Base-by-base conservation (phyloP, 345 rosid genomes). In the Theobroma cacao region DNA sequence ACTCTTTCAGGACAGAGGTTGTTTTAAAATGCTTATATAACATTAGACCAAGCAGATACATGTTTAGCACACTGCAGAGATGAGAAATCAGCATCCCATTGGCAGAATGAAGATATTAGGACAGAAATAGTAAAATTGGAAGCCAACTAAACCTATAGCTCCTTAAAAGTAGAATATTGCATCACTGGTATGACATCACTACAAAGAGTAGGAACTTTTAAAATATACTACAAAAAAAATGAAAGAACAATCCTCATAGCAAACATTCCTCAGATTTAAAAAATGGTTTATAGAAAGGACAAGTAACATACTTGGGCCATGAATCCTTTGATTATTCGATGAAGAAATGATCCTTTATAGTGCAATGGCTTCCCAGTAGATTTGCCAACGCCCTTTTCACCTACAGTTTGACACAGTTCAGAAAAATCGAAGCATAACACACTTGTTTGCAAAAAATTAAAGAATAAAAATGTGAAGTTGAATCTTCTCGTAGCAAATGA, bases 271-370 rank as follows among this genome's bases (percentile, higher is more conserved):
- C 26, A 18, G 6, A 47, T 28, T 50, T 47, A 53, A 43, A 77
- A 72, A 74, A 58, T 34, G 34, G 22, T 33, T 31, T 24, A 52
- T 36, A 68, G 5, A 76, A 36, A 50, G 65, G 48, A 77, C 56
- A 75, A 74, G 59, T 48, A 26, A 77, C 91, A 40, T 89, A 94
- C 99, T 80, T 97, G 99, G 62, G 98, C 98, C 99, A 97, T 94
- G 84, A 94, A 97, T 71, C 98, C 98, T 83, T 83, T 90, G 63
- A 94, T 93, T 77, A 97, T 79, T 79, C 99, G 98, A 86, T 97
- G 99, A 80, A 97, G 89, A 78, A 72, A 80, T 2, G 94, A 81
- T 77, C 98, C 98, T 83, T 97, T 94, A 82, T 85, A 94, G 75
- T 90, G 98, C 79, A 97, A 82, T 85, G 93, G 92, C 82, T 91